These are phyloP conservation scores for Claviceps sp. DNA, from an alignment of 2,329 filamentous ascomycete species.

Conservation along the genomic window DNA sequence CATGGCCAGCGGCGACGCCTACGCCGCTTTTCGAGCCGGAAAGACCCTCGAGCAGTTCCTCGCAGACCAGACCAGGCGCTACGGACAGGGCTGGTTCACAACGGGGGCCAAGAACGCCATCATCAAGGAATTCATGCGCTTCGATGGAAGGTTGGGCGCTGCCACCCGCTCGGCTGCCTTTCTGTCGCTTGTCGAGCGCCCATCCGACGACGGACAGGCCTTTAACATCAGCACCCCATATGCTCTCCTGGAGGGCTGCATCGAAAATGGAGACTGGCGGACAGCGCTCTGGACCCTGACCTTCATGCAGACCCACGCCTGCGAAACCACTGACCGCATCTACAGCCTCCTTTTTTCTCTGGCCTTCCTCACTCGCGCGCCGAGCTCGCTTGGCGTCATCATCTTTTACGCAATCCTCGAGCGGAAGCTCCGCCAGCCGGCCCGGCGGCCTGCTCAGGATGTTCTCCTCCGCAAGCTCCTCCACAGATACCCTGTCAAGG, in stretches of 20 bases:
- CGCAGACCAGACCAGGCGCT: slow-evolving; percentile 25
- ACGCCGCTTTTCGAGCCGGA: slow-evolving; percentile 25
- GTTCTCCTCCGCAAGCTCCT: slow-evolving; percentile 15
- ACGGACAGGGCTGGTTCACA: slow-evolving; percentile 33
- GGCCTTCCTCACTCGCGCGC: slow-evolving; percentile 18
- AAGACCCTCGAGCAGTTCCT: slow-evolving; percentile 25
- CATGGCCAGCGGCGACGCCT: slow-evolving; percentile 30
- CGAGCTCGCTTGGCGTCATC: slow-evolving; percentile 17
- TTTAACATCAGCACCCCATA: slow-evolving; percentile 23
- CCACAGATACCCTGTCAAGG: slow-evolving; percentile 13
- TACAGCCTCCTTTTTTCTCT: slow-evolving; percentile 26
- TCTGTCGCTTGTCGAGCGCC: slow-evolving; percentile 14
- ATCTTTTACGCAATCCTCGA: slow-evolving; percentile 21
- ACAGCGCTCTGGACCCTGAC: slow-evolving; percentile 19
- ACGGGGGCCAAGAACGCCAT: slow-evolving; percentile 22
- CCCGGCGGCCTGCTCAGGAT: slow-evolving; percentile 13
- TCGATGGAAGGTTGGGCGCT: slow-evolving; percentile 15
- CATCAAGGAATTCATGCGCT: slow-evolving; percentile 28
- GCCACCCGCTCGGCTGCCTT: slow-evolving; percentile 14
- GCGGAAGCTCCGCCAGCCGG: slow-evolving; percentile 15
- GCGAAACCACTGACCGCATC: slow-evolving; percentile 17
- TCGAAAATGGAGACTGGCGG: slow-evolving; percentile 16
- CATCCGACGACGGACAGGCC: slow-evolving; percentile 11
- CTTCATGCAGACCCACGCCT: slow-evolving; percentile 10
- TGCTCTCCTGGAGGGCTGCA: slow-evolving; percentile 22